These are phyloP conservation scores for Cladobotryum mycophilum DNA, from an alignment of 2,329 filamentous ascomycete species.

Conservation along the genomic window DNA sequence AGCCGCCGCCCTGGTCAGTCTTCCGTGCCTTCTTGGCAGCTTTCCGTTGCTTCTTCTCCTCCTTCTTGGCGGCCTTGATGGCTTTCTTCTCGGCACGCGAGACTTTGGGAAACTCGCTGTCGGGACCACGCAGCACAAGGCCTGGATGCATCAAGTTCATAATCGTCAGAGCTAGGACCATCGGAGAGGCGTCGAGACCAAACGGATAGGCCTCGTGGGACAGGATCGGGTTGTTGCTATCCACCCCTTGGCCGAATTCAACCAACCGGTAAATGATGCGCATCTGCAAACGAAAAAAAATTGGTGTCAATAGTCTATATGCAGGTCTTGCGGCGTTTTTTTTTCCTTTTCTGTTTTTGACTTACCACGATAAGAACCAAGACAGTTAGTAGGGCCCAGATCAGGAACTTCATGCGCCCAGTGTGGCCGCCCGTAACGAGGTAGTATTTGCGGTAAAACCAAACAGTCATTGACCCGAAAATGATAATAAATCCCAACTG, in stretches of 20 bases:
- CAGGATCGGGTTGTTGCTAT: slow-evolving; percentile 37
- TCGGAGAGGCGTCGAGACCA: slow-evolving; percentile 47
- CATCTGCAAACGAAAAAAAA: slow-evolving; percentile 24
- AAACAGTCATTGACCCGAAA: slow-evolving; percentile 29
- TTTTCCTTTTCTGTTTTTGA: neutral
- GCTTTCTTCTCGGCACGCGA: slow-evolving; percentile 40
- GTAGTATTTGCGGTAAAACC: slow-evolving; percentile 27
- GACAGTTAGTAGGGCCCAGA: slow-evolving; percentile 28
- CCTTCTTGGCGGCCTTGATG: slow-evolving; percentile 31
- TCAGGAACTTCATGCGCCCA: slow-evolving; percentile 26
- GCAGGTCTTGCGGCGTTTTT: no score
- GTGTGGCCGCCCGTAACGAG: slow-evolving; percentile 19
- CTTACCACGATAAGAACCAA: slow-evolving; percentile 32
- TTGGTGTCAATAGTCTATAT: neutral
- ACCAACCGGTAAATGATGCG: slow-evolving; percentile 56
- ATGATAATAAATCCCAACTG: slow-evolving; percentile 33
- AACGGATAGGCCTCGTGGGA: slow-evolving; percentile 45
- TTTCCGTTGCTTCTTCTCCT: slow-evolving; percentile 18
- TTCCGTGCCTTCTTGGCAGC: slow-evolving; percentile 19
- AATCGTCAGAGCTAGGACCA: slow-evolving; percentile 40
- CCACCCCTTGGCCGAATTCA: slow-evolving; percentile 46
- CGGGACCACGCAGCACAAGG: slow-evolving; percentile 33
- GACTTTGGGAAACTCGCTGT: slow-evolving; percentile 33
- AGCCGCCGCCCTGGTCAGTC: slow-evolving; percentile 11
- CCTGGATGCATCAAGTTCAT: slow-evolving; percentile 42